Percentiles rank a stretch among this genome's conserved stretches.
phyloP scores from a whole-genome alignment of 345 rosid genomes.

The Bruguiera parviflora region DNA sequence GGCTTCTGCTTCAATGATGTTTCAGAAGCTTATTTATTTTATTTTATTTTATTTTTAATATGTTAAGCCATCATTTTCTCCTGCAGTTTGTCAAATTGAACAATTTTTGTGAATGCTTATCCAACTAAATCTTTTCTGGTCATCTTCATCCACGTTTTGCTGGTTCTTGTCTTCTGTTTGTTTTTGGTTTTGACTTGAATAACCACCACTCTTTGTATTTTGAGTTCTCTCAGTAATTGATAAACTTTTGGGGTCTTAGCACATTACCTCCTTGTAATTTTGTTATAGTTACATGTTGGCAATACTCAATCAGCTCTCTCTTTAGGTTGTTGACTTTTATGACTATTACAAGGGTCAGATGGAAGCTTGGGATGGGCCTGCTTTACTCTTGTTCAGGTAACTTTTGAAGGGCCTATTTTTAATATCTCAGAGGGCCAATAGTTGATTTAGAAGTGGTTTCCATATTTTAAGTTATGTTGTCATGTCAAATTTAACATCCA shows the following conservation, averaged over 20 bases:
- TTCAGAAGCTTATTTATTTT: not conserved
- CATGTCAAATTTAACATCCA: not conserved
- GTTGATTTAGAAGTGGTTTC: not conserved
- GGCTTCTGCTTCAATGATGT: too few relatives aligned
- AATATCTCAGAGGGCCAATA: not conserved
- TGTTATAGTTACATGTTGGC: conserved; percentile 1
- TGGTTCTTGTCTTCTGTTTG: not conserved
- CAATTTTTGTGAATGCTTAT: not conserved
- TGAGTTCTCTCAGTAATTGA: too few relatives aligned
- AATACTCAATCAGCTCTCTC: conserved; percentile 18
- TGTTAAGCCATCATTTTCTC: too few relatives aligned
- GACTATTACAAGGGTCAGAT: conserved; percentile 99
- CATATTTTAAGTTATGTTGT: not conserved
- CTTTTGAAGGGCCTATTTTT: conserved; percentile 8
- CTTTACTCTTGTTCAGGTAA: conserved; percentile 94
- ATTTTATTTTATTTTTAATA: not conserved
- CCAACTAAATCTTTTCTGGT: conserved; percentile 8
- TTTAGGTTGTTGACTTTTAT: conserved; percentile 81
- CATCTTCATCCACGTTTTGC: not conserved
- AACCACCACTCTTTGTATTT: not conserved
- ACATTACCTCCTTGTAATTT: not conserved
- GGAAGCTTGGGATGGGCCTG: conserved; percentile 99
- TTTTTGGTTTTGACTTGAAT: too few relatives aligned
- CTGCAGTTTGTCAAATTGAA: too few relatives aligned
- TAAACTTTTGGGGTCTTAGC: too few relatives aligned